phyloP scores from a whole-genome alignment of 1,139 yeast species.

The Lodderomyces elongisporus region DNA sequence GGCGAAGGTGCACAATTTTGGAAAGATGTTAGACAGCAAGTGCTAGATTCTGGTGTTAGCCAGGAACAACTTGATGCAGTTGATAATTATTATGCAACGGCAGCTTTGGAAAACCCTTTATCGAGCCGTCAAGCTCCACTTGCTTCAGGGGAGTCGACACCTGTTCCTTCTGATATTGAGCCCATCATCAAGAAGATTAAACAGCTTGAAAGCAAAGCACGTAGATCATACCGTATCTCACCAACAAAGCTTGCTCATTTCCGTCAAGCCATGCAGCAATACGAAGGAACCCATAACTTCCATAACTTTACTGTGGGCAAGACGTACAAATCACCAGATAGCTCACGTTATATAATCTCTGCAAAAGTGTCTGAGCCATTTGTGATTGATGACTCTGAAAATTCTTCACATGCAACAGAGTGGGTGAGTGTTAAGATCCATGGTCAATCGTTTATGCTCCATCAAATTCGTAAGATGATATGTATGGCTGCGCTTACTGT shows the following conservation, averaged over 20 bases:
- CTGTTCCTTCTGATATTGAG: neutral
- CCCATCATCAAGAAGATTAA: constrained; percentile 49
- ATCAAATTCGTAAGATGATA: constrained; percentile 97
- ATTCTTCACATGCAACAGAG: too few species aligned
- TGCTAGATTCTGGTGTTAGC: constrained; percentile 44
- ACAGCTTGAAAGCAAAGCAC: constrained; percentile 58
- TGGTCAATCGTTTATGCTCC: constrained; percentile 98
- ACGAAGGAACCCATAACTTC: constrained; percentile 88
- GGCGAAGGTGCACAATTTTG: constrained; percentile 72
- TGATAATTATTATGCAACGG: neutral
- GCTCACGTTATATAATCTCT: constrained; percentile 74
- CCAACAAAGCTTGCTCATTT: constrained; percentile 55
- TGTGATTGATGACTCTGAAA: constrained; percentile 79
- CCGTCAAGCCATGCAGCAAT: constrained; percentile 64
- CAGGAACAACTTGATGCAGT: constrained; percentile 32
- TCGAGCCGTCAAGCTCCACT: neutral
- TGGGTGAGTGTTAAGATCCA: constrained; percentile 96
- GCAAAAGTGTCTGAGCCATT: constrained; percentile 86
- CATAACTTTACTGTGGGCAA: constrained; percentile 94
- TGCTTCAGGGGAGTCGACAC: neutral
- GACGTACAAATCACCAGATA: constrained; percentile 78
- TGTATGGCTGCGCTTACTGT: constrained; percentile 88
- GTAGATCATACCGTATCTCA: constrained; percentile 68
- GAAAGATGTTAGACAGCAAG: constrained; percentile 46
- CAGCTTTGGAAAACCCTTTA: neutral